Base-by-base conservation (phyloP, 2,329 filamentous ascomycete genomes). In the Hymenotorrendiella dingleyae region DNA sequence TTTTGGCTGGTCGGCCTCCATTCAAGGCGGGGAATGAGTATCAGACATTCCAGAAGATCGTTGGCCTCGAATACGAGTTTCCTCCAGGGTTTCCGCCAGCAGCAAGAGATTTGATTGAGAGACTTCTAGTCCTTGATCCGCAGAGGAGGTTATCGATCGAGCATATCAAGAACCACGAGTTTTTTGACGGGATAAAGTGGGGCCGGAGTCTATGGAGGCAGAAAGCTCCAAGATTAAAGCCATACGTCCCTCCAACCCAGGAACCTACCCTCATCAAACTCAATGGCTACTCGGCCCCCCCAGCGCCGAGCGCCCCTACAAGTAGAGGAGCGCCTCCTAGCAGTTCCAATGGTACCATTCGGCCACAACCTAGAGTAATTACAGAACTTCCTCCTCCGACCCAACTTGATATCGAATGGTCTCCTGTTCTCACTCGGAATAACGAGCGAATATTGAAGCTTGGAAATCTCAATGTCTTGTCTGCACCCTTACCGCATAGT, bases 1-100 rank as follows among this genome's bases (percentile, higher is more conserved):
- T 98, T 20, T 71, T 98, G 24, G 86, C 86, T n/a, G 93, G 93
- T n/a, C 75, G 93, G 47, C 93, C 93, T 5, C 93, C 93, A 0
- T 98, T 98, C 71, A 98, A 98, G 64, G 93, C 86, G 29, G 85
- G 76, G 11, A 96, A 94, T 54, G 93, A 98, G 62, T 98, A 97
- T 58, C 75, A 93, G 60, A 98, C 93, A 0, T 98, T 98, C 61
- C 93, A 98, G 63, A 98, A 97, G 66, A 98, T 98, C 60, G 87
- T 98, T 40, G 84, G 78, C 23, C 72, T 98, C 32, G 91, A 98
- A 42, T 98, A 97, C 61, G 84, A 91, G 34, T 98, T 97, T 52
- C 93, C 93, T 0, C 67, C 78, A 21, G 89, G 88, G 1, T 98
- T 98, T 55, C 93, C 93, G 2, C 71, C 82, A 4, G 78, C 88